A percentile compares a stretch with the other conserved stretches of the same genome.
These are phyloP conservation scores for Trichoderma afroharzianum DNA, from an alignment of 2,329 filamentous ascomycete species.

Conservation along the genomic window DNA sequence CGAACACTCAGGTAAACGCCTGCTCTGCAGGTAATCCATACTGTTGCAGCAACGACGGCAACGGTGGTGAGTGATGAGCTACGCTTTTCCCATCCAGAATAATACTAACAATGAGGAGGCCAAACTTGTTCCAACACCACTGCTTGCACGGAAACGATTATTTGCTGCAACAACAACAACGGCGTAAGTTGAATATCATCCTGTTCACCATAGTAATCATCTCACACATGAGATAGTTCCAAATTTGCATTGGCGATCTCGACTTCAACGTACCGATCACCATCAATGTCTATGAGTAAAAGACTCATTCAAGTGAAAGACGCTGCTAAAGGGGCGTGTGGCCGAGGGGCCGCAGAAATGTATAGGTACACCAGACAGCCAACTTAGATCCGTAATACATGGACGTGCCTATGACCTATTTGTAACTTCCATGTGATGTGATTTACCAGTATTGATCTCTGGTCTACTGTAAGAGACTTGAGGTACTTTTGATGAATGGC, in stretches of 20 bases:
- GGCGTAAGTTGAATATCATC: background rate
- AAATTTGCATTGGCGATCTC: constrained; percentile 6
- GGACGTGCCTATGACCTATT: background rate
- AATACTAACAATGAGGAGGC: background rate
- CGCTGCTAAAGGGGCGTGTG: background rate
- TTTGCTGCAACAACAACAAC: constrained; percentile 9
- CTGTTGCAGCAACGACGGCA: background rate
- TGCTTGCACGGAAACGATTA: background rate
- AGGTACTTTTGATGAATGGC: background rate
- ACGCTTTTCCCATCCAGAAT: background rate
- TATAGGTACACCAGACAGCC: background rate
- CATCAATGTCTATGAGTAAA: background rate
- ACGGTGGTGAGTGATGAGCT: background rate
- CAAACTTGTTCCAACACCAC: background rate
- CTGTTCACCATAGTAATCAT: background rate
- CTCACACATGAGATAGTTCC: background rate
- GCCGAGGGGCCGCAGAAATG: background rate
- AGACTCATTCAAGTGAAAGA: background rate
- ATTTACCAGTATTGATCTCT: background rate
- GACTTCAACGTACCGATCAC: background rate
- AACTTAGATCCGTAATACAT: background rate
- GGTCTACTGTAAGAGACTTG: background rate
- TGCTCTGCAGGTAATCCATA: background rate
- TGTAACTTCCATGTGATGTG: background rate
- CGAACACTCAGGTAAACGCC: background rate